phyloP scores from a whole-genome alignment of 176 grass and related monocot genomes.

The Hyparrhenia diplandra region DNA sequence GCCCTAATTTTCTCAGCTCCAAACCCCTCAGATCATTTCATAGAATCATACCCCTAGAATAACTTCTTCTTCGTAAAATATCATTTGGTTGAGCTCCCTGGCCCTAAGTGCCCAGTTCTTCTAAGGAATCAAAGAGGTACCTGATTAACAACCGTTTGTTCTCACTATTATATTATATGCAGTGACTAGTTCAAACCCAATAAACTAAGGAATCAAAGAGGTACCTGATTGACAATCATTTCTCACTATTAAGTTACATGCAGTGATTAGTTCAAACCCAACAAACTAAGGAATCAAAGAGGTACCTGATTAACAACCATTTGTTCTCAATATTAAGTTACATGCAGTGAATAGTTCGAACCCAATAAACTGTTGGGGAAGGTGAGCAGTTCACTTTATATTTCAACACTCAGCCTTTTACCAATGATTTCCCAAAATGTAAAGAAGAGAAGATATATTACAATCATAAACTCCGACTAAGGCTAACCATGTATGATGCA shows the following conservation, averaged over 20 bases:
- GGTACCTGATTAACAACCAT: too few species aligned
- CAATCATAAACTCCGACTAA: not conserved
- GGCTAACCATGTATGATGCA: not conserved
- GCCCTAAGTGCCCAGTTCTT: not conserved
- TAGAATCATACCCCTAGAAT: not conserved
- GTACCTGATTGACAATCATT: too few species aligned
- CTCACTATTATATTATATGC: not conserved
- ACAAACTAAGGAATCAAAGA: too few species aligned
- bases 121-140: not conserved
- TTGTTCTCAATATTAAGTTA: too few species aligned
- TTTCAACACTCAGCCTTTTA: not conserved
- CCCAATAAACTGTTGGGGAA: not conserved
- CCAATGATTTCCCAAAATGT: not conserved
- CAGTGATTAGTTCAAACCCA: too few species aligned
- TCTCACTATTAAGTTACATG: too few species aligned
- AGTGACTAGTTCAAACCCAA: too few species aligned
- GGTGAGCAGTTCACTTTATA: not conserved
- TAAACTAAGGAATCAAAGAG: too few species aligned
- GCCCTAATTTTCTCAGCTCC: not conserved
- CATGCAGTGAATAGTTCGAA: too few species aligned
- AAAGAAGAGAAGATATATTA: too few species aligned
- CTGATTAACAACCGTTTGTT: not conserved
- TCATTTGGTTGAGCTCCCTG: not conserved
- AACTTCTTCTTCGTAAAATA: not conserved
- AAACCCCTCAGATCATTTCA: not conserved